Conservation (phyloP, 805 yeast genomes). For the Monosporozyma servazzii region DNA sequence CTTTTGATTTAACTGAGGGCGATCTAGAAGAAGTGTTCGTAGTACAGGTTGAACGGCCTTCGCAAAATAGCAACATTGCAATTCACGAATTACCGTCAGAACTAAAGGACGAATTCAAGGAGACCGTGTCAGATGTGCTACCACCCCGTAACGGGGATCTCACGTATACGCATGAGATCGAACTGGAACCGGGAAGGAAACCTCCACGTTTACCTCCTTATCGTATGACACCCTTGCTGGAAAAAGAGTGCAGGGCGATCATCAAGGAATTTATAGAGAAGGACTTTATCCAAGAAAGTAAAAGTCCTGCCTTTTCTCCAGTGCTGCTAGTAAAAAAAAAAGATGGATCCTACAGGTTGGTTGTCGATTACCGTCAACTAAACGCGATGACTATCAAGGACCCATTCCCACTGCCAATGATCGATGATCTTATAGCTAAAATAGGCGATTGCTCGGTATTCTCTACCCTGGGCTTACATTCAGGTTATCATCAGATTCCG, state of each 20-base stretch:
- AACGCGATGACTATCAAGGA: constrained; percentile 6
- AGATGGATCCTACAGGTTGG: constrained; percentile 8
- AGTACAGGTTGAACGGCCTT: background rate
- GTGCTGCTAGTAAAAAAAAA: constrained; percentile 11
- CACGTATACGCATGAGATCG: constrained; percentile 2
- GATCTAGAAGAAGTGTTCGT: background rate
- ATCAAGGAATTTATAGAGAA: constrained; percentile 7
- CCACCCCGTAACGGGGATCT: background rate
- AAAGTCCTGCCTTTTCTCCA: constrained; percentile 11
- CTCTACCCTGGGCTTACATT: constrained; percentile 8
- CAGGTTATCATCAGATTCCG: constrained; percentile 11
- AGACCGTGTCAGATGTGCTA: background rate
- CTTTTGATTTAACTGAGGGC: background rate
- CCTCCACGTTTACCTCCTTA: constrained; percentile 10
- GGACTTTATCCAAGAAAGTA: constrained; percentile 6
- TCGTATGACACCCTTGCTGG: constrained; percentile 8
- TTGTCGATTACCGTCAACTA: constrained; percentile 8
- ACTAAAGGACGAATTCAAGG: background rate
- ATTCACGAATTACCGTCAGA: background rate
- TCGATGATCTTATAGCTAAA: constrained; percentile 4
- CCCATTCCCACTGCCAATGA: constrained; percentile 8
- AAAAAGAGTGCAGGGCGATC: constrained; percentile 2
- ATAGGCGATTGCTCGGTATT: constrained; percentile 4
- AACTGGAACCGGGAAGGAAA: constrained; percentile 1
- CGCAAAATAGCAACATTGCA: no score